A percentile compares a stretch with the other conserved stretches of the same genome.
These are phyloP conservation scores for Xylariaceae sp. DNA, from an alignment of 2,329 filamentous ascomycete genomes.

Conservation along the genomic window DNA sequence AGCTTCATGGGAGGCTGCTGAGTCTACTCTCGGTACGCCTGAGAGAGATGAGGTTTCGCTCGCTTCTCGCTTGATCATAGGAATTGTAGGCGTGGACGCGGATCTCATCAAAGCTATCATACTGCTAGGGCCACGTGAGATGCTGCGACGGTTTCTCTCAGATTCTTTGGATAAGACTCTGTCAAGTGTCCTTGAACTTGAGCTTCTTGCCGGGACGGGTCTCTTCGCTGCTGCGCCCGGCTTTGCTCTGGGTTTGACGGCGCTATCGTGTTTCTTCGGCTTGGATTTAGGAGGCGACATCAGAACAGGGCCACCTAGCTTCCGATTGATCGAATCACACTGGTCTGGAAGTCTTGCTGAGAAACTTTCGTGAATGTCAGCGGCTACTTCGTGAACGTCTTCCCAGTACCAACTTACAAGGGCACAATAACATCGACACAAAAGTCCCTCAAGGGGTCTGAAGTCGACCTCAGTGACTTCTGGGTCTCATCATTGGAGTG, in stretches of 20 bases:
- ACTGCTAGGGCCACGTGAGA: slow-evolving; percentile 52
- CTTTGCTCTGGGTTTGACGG: slow-evolving; percentile 39
- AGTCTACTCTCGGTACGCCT: slow-evolving; percentile 42
- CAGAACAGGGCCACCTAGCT: slow-evolving; percentile 68
- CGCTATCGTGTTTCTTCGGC: slow-evolving; percentile 42
- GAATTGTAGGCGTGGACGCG: slow-evolving; percentile 60
- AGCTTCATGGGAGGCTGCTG: slow-evolving; percentile 40
- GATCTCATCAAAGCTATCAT: slow-evolving; percentile 64
- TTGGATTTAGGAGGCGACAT: slow-evolving; percentile 49
- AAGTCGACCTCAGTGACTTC: slow-evolving; percentile 36
- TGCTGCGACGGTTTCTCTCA: slow-evolving; percentile 52
- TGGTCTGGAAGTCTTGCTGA: slow-evolving; percentile 69
- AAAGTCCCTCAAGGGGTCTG: slow-evolving; percentile 69
- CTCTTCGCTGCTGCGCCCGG: slow-evolving; percentile 51
- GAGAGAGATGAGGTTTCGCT: slow-evolving; percentile 55
- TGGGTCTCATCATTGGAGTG: slow-evolving; percentile 29
- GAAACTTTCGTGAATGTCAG: slow-evolving; percentile 52
- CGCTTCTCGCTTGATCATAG: slow-evolving; percentile 63
- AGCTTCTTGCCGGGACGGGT: slow-evolving; percentile 34
- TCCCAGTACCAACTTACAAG: slow-evolving; percentile 51
- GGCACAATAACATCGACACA: slow-evolving; percentile 77
- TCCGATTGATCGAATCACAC: slow-evolving; percentile 67
- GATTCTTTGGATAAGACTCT: slow-evolving; percentile 53
- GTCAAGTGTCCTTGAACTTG: slow-evolving; percentile 52
- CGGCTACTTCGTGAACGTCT: background rate